Evolutionary conservation across 1,284 basidiomycete species (phyloP).

Genomic region (Ustilago trichophora): DNA sequence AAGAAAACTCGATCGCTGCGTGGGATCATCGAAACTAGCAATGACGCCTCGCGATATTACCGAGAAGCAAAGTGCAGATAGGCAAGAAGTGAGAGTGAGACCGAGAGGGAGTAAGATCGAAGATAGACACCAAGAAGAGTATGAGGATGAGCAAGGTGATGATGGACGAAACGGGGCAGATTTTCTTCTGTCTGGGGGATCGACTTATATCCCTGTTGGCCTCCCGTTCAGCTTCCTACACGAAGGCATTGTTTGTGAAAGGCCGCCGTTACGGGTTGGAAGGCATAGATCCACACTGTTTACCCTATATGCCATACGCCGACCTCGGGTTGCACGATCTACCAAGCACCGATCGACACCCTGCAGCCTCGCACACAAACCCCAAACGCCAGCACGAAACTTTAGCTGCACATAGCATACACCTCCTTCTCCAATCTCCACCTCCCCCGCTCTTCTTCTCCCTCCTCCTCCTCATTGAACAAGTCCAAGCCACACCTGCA

Average conservation of each 20-base stretch:
- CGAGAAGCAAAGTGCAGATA: too few relatives aligned
- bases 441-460: background rate
- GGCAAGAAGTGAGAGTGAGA: too few relatives aligned
- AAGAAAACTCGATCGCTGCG: conserved; percentile 25
- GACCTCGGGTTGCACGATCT: background rate
- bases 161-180: background rate
- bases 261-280: too few relatives aligned
- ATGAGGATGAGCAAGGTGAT: background rate
- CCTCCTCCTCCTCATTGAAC: background rate
- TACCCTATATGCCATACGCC: conserved; percentile 10
- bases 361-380: conserved; percentile 16
- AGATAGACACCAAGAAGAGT: conserved; percentile 4
- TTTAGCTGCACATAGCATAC: conserved; percentile 43
- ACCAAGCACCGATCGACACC: conserved; percentile 25
- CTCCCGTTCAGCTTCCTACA: too few relatives aligned
- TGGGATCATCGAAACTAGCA: too few relatives aligned
- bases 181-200: background rate
- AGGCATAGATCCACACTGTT: conserved; percentile 8
- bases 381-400: conserved; percentile 14
- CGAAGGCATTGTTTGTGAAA: too few relatives aligned
- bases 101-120: background rate
- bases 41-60: too few relatives aligned
- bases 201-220: conserved; percentile 9
- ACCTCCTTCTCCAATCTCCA: too few relatives aligned
- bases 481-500: background rate